These are phyloP conservation scores for Pleurotus citrinopileatus DNA, from an alignment of 768 basidiomycete species.

Conservation along the genomic window DNA sequence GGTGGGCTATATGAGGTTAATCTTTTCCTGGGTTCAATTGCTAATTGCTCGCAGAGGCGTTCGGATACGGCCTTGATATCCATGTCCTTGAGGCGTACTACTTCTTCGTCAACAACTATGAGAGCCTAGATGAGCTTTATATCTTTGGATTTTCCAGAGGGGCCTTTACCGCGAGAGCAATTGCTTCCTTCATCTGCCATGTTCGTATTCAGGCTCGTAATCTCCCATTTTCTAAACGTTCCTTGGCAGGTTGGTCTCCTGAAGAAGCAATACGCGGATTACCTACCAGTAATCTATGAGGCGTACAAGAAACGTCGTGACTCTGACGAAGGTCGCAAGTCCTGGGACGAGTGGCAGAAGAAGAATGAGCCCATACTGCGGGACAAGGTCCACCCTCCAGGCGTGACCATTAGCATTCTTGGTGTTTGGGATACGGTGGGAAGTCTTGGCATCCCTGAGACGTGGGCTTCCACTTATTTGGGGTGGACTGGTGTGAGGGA, in stretches of 20 bases:
- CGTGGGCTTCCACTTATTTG: not conserved
- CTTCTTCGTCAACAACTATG: conserved; percentile 9
- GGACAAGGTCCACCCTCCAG: not conserved
- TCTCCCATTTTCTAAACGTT: not conserved
- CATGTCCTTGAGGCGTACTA: conserved; percentile 9
- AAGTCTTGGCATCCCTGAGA: not conserved
- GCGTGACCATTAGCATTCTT: not conserved
- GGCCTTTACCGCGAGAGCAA: conserved; percentile 12
- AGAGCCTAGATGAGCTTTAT: not conserved
- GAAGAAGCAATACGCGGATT: not conserved
- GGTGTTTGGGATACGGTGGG: not conserved
- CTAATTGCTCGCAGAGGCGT: not conserved
- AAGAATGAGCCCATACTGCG: not conserved
- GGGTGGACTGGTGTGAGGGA: not conserved
- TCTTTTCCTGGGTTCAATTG: not conserved
- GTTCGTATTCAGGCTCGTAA: not conserved
- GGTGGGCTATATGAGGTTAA: not conserved
- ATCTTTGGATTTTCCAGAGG: conserved; percentile 2
- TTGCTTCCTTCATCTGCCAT: conserved; percentile 5
- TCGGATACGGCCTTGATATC: conserved; percentile 1
- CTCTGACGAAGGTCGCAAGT: not conserved
- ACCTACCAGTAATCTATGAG: not conserved
- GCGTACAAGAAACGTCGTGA: not conserved
- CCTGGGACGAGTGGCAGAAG: not conserved
- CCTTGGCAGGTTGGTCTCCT: not conserved